Evolutionary conservation across 352 stramenopile genomes (phyloP).

Genomic region (Phytophthora citricola): DNA sequence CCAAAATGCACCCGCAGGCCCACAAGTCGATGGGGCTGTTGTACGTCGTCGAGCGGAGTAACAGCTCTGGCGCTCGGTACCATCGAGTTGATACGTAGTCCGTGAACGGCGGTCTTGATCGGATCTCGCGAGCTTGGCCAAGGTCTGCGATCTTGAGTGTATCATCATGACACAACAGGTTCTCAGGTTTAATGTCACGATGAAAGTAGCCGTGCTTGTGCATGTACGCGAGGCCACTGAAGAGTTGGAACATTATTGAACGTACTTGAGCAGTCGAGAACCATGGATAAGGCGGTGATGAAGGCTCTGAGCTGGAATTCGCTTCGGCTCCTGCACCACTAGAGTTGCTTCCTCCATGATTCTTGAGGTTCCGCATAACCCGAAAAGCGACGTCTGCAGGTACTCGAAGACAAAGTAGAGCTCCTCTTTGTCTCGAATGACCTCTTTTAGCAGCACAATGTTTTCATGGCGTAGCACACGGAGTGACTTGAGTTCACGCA

Average conservation of each 20-base stretch:
- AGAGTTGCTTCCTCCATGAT: constrained; percentile 17
- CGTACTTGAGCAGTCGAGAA: constrained; percentile 73
- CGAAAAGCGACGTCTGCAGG: constrained; percentile 82
- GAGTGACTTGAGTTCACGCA: constrained; percentile 83
- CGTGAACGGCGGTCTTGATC: constrained; percentile 69
- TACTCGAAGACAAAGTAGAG: constrained; percentile 92
- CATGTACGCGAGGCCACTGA: constrained; percentile 77
- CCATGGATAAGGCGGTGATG: constrained; percentile 37
- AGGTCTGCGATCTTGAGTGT: constrained; percentile 82
- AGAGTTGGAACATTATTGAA: constrained; percentile 83
- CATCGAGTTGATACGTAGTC: constrained; percentile 84
- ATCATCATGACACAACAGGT: constrained; percentile 66
- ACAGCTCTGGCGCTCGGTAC: constrained; percentile 80
- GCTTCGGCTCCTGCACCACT: constrained; percentile 62
- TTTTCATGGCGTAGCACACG: constrained; percentile 81
- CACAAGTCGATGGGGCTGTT: constrained; percentile 87
- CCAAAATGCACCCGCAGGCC: constrained; percentile 84
- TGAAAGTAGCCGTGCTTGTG: constrained; percentile 89
- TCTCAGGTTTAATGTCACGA: constrained; percentile 85
- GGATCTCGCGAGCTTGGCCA: constrained; percentile 77
- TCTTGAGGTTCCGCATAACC: constrained; percentile 60
- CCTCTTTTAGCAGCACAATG: constrained; percentile 87
- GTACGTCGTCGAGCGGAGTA: constrained; percentile 72
- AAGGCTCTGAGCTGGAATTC: constrained; percentile 15
- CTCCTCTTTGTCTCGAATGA: constrained; percentile 86